Percentiles rank a stretch among this genome's conserved stretches.
Evolutionary conservation across 352 stramenopile genomes (phyloP).

Genomic region (Phytopythium helicoides): DNA sequence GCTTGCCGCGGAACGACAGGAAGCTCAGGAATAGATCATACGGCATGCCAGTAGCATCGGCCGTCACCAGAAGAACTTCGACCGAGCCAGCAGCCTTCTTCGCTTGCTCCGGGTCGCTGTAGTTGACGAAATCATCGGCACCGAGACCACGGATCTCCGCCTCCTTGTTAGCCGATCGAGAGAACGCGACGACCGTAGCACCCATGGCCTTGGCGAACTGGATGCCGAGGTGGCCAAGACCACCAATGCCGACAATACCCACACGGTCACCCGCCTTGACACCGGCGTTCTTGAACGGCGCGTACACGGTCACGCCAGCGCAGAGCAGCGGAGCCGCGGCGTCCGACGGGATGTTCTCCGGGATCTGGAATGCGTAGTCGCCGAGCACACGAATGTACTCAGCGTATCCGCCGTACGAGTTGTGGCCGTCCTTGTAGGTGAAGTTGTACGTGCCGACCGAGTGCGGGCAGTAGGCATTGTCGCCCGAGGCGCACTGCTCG

Average conservation of each 20-base stretch:
- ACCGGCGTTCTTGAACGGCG: conserved; percentile 52
- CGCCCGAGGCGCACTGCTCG: conserved; percentile 47
- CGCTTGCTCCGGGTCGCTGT: conserved; percentile 32
- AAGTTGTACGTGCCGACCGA: conserved; percentile 50
- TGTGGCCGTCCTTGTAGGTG: conserved; percentile 35
- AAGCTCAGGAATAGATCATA: conserved; percentile 50
- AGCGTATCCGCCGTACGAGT: conserved; percentile 65
- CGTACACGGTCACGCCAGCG: conserved; percentile 82
- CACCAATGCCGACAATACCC: conserved; percentile 79
- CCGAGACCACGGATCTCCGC: conserved; percentile 46
- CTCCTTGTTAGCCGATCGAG: conserved; percentile 57
- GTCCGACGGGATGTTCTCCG: conserved; percentile 54
- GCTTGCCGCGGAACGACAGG: conserved; percentile 63
- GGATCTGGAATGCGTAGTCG: conserved; percentile 72
- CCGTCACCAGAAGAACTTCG: conserved; percentile 73
- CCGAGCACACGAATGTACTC: conserved; percentile 58
- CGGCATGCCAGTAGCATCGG: conserved; percentile 47
- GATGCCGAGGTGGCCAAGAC: conserved; percentile 81
- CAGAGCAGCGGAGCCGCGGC: conserved; percentile 72
- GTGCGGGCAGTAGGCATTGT: conserved; percentile 63
- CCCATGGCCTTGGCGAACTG: conserved; percentile 82
- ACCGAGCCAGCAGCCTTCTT: conserved; percentile 29
- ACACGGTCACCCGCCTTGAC: conserved; percentile 51
- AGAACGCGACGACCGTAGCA: conserved; percentile 62
- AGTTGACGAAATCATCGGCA: conserved; percentile 61